Evolutionary conservation across 225 moss, liverwort and hornwort genomes (phyloP).

Genomic region (Neckera pumila): DNA sequence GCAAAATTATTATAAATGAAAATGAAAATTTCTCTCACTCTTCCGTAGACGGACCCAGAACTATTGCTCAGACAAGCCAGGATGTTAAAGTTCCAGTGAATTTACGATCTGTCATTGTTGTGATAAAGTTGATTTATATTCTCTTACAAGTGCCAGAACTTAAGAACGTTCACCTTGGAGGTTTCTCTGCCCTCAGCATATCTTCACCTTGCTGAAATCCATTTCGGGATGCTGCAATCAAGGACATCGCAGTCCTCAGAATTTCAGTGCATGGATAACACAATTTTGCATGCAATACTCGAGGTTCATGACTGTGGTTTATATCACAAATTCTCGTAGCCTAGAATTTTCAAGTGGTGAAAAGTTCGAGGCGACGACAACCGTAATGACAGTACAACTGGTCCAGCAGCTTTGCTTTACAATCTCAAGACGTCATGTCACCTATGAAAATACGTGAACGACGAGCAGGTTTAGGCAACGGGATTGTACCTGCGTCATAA

Average conservation of each 20-base stretch:
- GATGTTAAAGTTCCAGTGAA: no score
- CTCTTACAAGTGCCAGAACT: background rate
- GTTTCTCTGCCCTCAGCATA: slow-evolving; percentile 12
- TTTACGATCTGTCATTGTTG: background rate
- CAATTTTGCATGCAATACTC: background rate
- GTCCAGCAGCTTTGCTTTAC: background rate
- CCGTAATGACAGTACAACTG: no score
- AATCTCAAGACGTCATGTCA: background rate
- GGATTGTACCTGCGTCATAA: slow-evolving; percentile 51
- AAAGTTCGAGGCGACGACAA: background rate
- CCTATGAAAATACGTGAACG: background rate
- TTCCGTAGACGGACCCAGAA: background rate
- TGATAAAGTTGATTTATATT: background rate
- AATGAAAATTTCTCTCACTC: no score
- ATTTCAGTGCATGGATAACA: background rate
- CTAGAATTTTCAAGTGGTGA: background rate
- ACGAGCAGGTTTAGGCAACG: background rate
- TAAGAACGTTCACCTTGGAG: background rate
- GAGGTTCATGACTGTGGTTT: background rate
- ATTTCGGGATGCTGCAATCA: slow-evolving; percentile 63
- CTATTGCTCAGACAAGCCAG: background rate
- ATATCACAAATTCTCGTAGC: background rate
- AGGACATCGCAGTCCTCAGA: background rate
- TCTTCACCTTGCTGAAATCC: slow-evolving; percentile 71
- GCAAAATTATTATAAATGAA: background rate